phyloP scores from a whole-genome alignment of 768 basidiomycete genomes.

The Chalciporus piperatus region DNA sequence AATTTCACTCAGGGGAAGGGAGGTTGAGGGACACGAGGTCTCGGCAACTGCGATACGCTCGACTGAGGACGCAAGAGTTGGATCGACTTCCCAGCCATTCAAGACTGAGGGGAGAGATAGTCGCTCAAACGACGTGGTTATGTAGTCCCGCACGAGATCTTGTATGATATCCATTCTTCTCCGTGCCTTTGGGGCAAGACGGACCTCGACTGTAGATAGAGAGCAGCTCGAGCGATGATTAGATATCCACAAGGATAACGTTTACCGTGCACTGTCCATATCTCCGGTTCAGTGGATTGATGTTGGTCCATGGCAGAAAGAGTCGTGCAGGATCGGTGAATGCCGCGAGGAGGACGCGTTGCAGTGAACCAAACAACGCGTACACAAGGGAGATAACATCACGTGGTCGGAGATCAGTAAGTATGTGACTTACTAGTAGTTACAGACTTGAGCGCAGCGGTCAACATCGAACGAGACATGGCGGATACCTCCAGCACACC shows the following conservation, averaged over 20 bases:
- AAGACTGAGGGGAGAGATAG: slow-evolving; percentile 70
- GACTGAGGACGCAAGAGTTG: slow-evolving; percentile 68
- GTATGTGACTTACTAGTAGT: neutral
- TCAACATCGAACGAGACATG: slow-evolving; percentile 16
- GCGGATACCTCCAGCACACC: slow-evolving; percentile 14
- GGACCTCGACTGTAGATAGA: slow-evolving; percentile 69
- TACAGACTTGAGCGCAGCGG: neutral
- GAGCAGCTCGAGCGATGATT: neutral
- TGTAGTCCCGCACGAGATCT: slow-evolving; percentile 55
- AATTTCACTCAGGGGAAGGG: slow-evolving; percentile 56
- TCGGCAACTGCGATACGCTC: slow-evolving; percentile 76
- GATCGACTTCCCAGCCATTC: slow-evolving; percentile 76
- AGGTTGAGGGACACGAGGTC: slow-evolving; percentile 55
- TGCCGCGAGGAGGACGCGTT: slow-evolving; percentile 14
- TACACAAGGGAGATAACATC: slow-evolving; percentile 35
- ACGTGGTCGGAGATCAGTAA: slow-evolving; percentile 27
- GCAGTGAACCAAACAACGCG: slow-evolving; percentile 47
- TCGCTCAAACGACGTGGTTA: slow-evolving; percentile 55
- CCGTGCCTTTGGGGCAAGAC: slow-evolving; percentile 64
- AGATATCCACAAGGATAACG: neutral
- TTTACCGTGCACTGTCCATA: slow-evolving; percentile 71
- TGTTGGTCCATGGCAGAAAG: neutral
- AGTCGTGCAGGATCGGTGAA: neutral
- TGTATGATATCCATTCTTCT: slow-evolving; percentile 76
- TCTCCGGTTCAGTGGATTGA: slow-evolving; percentile 11